Conservation (phyloP, 2,329 filamentous ascomycete genomes). For the Cucurbitaria berberidis region DNA sequence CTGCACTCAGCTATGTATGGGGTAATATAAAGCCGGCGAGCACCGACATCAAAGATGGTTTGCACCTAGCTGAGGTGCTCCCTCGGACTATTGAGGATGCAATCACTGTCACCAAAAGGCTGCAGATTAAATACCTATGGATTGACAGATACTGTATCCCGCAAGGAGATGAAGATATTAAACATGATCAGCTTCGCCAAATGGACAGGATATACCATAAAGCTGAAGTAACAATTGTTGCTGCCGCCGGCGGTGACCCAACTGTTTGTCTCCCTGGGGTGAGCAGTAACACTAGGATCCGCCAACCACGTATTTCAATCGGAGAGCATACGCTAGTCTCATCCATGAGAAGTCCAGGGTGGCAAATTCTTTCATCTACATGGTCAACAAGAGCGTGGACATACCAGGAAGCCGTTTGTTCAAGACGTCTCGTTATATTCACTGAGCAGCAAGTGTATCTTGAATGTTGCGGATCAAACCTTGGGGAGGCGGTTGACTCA, state of each 20-base stretch:
- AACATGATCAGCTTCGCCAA: background rate
- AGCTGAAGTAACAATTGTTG: background rate
- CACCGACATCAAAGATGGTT: background rate
- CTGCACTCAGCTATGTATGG: background rate
- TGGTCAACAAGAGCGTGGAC: background rate
- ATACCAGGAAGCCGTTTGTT: background rate
- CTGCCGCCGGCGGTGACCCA: background rate
- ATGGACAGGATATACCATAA: background rate
- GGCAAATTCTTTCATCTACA: background rate
- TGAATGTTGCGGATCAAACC: too few relatives aligned
- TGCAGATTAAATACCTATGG: background rate
- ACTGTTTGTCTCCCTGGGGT: background rate
- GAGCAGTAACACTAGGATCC: background rate
- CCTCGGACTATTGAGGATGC: background rate
- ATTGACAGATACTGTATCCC: background rate
- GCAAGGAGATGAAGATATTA: background rate
- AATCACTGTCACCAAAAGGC: background rate
- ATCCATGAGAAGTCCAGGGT: background rate
- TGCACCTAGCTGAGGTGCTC: background rate
- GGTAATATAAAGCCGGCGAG: background rate
- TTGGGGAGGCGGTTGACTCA: too few relatives aligned
- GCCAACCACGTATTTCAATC: background rate
- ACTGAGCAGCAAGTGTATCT: background rate
- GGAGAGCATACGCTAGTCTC: background rate
- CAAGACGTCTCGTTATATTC: background rate